These are phyloP conservation scores for Tolypocladium endophyticum DNA, from an alignment of 2,329 filamentous ascomycete species.

Conservation along the genomic window DNA sequence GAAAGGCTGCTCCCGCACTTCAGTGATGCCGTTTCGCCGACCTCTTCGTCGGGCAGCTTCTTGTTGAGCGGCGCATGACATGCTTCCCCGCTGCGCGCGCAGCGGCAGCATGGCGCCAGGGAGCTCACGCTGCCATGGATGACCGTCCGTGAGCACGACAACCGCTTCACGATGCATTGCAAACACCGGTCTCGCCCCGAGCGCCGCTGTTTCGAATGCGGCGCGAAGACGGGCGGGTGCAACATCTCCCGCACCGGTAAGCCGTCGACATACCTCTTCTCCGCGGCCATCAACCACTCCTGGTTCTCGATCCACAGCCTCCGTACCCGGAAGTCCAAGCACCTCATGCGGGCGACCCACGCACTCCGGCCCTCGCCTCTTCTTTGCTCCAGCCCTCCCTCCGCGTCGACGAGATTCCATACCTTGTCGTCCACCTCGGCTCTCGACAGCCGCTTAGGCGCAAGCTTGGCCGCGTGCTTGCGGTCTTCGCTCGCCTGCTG, in stretches of 20 bases:
- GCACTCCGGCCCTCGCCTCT: neutral
- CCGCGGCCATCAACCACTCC: neutral
- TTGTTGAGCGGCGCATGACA: neutral
- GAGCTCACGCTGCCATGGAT: neutral
- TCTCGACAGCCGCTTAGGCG: neutral
- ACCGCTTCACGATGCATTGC: constrained; percentile 10
- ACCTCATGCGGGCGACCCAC: neutral
- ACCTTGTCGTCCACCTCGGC: neutral
- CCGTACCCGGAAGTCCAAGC: neutral
- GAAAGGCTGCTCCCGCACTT: neutral
- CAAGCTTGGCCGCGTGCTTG: neutral
- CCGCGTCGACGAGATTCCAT: neutral
- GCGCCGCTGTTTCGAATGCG: neutral
- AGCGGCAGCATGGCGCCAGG: neutral
- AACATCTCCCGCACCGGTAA: constrained; percentile 10
- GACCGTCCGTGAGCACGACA: constrained; percentile 13
- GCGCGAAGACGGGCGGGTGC: constrained; percentile 7
- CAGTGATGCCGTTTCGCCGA: neutral
- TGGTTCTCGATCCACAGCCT: constrained; percentile 6
- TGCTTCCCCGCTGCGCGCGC: neutral
- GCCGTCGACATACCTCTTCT: constrained; percentile 17
- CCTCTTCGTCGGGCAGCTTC: neutral
- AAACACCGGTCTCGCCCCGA: constrained; percentile 8
- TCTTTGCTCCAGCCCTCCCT: neutral
- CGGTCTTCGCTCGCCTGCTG: neutral